A percentile compares a stretch with the other conserved stretches of the same genome.
Conservation (phyloP, 2,329 filamentous ascomycete species). For the Coleophoma cylindrospora region DNA sequence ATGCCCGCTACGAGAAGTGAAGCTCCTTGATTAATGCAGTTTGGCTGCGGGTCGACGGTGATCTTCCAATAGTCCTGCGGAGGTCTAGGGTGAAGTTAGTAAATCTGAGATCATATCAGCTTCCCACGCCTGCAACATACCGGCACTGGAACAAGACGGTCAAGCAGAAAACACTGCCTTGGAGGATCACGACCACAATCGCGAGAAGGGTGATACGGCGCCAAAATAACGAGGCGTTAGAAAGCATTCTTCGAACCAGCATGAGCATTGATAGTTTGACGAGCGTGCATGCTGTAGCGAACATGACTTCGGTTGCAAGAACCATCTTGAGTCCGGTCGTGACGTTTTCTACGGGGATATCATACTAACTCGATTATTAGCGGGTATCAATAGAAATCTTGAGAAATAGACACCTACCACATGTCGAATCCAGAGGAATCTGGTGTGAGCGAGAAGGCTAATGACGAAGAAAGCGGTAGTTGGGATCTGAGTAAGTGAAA, state of each 20-base stretch:
- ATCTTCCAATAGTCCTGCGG: conserved; percentile 33
- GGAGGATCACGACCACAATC: conserved; percentile 13
- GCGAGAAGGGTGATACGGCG: conserved; percentile 12
- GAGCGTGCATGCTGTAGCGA: conserved; percentile 27
- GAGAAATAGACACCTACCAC: conserved; percentile 3
- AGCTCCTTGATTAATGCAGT: conserved; percentile 43
- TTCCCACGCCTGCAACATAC: conserved; percentile 5
- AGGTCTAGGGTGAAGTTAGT: conserved; percentile 19
- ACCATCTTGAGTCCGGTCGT: conserved; percentile 32
- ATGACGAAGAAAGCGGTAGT: conserved; percentile 31
- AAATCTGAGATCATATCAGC: neutral
- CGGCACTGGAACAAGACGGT: conserved; percentile 20
- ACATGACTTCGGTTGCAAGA: conserved; percentile 31
- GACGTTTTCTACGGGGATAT: conserved; percentile 28
- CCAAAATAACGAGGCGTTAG: conserved; percentile 16
- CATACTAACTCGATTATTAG: conserved; percentile 24
- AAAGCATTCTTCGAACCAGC: conserved; percentile 17
- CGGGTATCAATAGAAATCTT: too few species aligned
- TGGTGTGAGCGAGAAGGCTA: conserved; percentile 28
- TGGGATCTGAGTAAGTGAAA: conserved; percentile 16
- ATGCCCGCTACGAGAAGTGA: conserved; percentile 50
- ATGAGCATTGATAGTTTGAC: conserved; percentile 34
- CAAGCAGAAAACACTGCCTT: conserved; percentile 18
- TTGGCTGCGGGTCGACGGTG: conserved; percentile 21
- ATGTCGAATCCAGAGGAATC: conserved; percentile 33